phyloP scores from a whole-genome alignment of 495 filamentous ascomycete species.

The Lepraria neglecta region DNA sequence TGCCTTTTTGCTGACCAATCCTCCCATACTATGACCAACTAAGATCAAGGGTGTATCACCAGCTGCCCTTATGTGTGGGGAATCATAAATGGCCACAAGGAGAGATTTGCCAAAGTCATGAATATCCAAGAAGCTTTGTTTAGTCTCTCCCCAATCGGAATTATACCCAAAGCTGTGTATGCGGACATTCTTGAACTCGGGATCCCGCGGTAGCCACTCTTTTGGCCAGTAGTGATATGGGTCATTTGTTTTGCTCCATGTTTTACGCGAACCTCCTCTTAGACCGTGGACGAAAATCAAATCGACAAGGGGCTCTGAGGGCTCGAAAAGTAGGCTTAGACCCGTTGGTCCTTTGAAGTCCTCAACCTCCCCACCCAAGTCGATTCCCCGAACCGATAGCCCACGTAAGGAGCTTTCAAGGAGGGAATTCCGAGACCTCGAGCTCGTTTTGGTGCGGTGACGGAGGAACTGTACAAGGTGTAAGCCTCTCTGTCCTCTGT shows the following conservation, averaged over 20 bases:
- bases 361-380: background rate
- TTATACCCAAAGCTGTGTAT: slow-evolving; percentile 39
- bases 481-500: background rate
- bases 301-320: slow-evolving; percentile 23
- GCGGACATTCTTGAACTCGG: slow-evolving; percentile 30
- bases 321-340: slow-evolving; percentile 18
- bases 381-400: background rate
- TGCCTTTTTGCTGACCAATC: slow-evolving; percentile 47
- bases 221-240: slow-evolving; percentile 35
- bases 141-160: slow-evolving; percentile 29
- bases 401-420: background rate
- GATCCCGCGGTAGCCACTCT: slow-evolving; percentile 36
- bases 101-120: slow-evolving; percentile 41
- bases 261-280: slow-evolving; percentile 32
- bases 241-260: slow-evolving; percentile 32
- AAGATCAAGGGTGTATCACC: slow-evolving; percentile 29
- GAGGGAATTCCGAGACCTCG: too few relatives aligned
- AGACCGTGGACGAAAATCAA: slow-evolving; percentile 39
- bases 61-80: background rate
- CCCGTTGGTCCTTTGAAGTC: slow-evolving; percentile 14
- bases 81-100: slow-evolving; percentile 32
- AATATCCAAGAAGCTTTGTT: slow-evolving; percentile 35
- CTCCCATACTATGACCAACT: slow-evolving; percentile 50
- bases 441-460: background rate
- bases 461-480: background rate